phyloP scores from a whole-genome alignment of 768 basidiomycete genomes.

The Termitomyces sp. region DNA sequence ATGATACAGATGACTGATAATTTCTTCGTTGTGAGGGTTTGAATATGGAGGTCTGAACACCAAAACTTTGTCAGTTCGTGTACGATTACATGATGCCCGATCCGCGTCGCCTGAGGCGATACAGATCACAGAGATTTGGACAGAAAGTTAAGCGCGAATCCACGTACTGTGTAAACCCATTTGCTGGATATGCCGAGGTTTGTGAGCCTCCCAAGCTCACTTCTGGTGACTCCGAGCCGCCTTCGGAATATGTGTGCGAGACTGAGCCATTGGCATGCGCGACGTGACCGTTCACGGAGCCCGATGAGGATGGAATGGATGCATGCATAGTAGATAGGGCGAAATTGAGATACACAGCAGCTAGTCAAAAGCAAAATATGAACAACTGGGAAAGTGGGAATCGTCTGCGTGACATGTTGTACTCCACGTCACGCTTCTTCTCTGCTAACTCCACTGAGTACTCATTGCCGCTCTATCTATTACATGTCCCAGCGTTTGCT shows the following conservation, averaged over 20 bases:
- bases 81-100: conserved; percentile 9
- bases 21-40: conserved; percentile 69
- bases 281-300: conserved; percentile 47
- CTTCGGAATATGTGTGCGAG: conserved; percentile 32
- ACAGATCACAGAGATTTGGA: not conserved
- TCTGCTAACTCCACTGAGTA: not conserved
- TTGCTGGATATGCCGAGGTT: conserved; percentile 39
- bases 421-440: conserved; percentile 3
- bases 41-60: conserved; percentile 43
- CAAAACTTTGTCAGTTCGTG: conserved; percentile 9
- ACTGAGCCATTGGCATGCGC: conserved; percentile 45
- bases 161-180: conserved; percentile 61
- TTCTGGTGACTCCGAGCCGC: conserved; percentile 32
- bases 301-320: conserved; percentile 35
- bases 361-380: conserved; percentile 6
- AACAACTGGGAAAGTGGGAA: conserved; percentile 12
- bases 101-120: conserved; percentile 6
- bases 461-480: conserved; percentile 21
- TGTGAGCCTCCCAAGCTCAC: conserved; percentile 30
- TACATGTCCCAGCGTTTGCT: conserved; percentile 36
- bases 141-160: conserved; percentile 2
- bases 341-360: conserved; percentile 6
- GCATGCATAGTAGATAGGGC: conserved; percentile 22
- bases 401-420: conserved; percentile 11
- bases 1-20: conserved; percentile 74